Evolutionary conservation across 495 filamentous ascomycete genomes (phyloP), one percentile per base, ranked within the genome.

Genomic region (Usnea hakonensis): DNA sequence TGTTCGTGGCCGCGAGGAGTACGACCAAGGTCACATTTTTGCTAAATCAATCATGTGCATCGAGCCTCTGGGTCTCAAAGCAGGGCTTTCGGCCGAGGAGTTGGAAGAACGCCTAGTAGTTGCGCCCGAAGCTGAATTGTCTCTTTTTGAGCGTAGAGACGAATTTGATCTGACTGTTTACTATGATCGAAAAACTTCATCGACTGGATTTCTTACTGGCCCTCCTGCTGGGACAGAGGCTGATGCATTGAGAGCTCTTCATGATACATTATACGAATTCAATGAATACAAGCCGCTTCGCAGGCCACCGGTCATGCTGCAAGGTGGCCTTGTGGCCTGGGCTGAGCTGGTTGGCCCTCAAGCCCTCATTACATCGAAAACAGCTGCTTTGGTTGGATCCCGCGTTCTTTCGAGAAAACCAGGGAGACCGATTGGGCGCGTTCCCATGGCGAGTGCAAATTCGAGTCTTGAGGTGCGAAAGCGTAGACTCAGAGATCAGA

Each of bases 151-250:
- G 41, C 80, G 81, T 55, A 83, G 94, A 30, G 79, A 94, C 65
- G 81, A 88, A 64, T 96, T 86, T 68, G 91, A 96, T 67, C 70
- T 95, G 57, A 81, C 97, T 30, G 89, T 97, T 2, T 95, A 95
- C 67, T 95, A 97, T 71, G 91, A 99, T 70, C 83, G 90, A 67
- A 74, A 74, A 33, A 86, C 86, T 3, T 69, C 69, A 30, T 79
- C 88, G 67, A 77, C 77, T 60, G 74, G 71, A 48, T 85, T 76
- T 68, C 75, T 77, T 64, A 72, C 74, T 72, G 72, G 77, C 57
- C 74, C 74, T 38, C 73, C 78, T 53, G 73, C 75, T 66, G 76
- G 73, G 52, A 82, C 67, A 55, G 77, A 83, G 23, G 78, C 83
- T 35, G 79, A 78, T 48, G 79, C 86, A 50, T 73, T 97, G 16